Conservation (phyloP, 116 monocot genomes). For the Posidonia oceanica region DNA sequence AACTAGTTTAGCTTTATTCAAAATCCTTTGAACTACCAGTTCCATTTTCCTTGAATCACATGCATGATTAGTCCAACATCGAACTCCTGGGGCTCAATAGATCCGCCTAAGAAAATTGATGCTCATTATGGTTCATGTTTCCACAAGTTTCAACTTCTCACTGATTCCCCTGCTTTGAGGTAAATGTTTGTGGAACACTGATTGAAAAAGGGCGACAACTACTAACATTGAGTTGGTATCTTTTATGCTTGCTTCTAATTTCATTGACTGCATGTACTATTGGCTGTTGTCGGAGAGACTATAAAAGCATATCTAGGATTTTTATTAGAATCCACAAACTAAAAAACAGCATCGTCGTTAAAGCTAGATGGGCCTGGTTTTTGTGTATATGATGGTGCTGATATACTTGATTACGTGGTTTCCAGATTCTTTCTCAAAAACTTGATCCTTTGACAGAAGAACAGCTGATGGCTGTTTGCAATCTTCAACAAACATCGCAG, state of each 20-base stretch:
- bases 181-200: too few species aligned
- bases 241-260: background rate
- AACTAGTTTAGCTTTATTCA: background rate
- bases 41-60: too few species aligned
- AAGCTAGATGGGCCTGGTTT: background rate
- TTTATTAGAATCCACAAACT: too few species aligned
- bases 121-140: too few species aligned
- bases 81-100: too few species aligned
- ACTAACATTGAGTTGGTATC: background rate
- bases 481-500: conserved; percentile 53
- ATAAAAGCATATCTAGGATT: background rate
- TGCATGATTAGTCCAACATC: too few species aligned
- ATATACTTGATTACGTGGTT: background rate
- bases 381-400: background rate
- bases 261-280: background rate
- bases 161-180: too few species aligned
- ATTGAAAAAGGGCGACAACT: too few species aligned
- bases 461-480: conserved; percentile 36
- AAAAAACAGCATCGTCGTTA: too few species aligned
- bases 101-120: too few species aligned
- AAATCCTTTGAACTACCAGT: background rate
- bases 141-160: too few species aligned
- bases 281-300: background rate
- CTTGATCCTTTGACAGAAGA: conserved; percentile 69
- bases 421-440: conserved; percentile 57